Evolutionary conservation across 2,329 filamentous ascomycete species (phyloP).

Genomic region (Colletotrichum higginsianum): DNA sequence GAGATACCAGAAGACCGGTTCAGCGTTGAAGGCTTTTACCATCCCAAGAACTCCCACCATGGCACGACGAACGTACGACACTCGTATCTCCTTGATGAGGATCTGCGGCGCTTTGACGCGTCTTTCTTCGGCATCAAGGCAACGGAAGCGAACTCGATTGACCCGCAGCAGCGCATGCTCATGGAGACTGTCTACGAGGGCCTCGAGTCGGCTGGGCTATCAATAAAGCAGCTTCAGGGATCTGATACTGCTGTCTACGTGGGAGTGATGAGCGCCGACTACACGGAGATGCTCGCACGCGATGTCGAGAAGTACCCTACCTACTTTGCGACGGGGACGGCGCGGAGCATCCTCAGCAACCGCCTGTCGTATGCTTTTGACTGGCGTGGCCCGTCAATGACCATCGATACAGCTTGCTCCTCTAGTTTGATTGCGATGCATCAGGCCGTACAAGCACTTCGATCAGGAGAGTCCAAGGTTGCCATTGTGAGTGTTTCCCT

Average conservation of each 20-base stretch:
- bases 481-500: not conserved
- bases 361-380: slow-evolving; percentile 59
- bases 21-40: slow-evolving; percentile 45
- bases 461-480: slow-evolving; percentile 10
- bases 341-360: slow-evolving; percentile 54
- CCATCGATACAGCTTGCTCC: slow-evolving; percentile 64
- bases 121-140: slow-evolving; percentile 57
- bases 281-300: slow-evolving; percentile 40
- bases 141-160: slow-evolving; percentile 52
- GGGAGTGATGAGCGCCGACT: slow-evolving; percentile 46
- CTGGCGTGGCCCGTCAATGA: slow-evolving; percentile 56
- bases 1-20: slow-evolving; percentile 47
- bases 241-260: too few species aligned
- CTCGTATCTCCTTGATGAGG: slow-evolving; percentile 43
- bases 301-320: slow-evolving; percentile 42
- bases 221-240: slow-evolving; percentile 6
- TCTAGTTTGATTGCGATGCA: slow-evolving; percentile 59
- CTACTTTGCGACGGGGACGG: slow-evolving; percentile 50
- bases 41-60: slow-evolving; percentile 38
- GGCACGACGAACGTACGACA: slow-evolving; percentile 41
- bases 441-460: slow-evolving; percentile 54
- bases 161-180: slow-evolving; percentile 48
- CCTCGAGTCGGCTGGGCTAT: not conserved
- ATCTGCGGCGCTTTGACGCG: slow-evolving; percentile 51
- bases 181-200: slow-evolving; percentile 54